These are phyloP conservation scores for Juglanconis sp. DNA, from an alignment of 2,329 filamentous ascomycete genomes.

Conservation along the genomic window DNA sequence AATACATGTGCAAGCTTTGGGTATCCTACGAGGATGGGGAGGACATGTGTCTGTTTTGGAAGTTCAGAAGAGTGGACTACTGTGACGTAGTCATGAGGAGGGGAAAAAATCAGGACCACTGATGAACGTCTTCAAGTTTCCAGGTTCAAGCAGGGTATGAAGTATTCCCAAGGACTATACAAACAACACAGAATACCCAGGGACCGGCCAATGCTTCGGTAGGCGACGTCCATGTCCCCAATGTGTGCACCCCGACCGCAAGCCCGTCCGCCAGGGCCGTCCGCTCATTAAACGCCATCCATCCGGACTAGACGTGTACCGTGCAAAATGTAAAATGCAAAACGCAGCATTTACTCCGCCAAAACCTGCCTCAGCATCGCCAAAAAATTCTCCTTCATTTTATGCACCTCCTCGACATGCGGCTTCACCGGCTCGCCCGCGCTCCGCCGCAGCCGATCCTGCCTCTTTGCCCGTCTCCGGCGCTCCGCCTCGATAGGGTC, in stretches of 20 bases:
- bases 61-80: no score
- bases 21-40: no score
- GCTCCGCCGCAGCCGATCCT: constrained; percentile 74
- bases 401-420: constrained; percentile 71
- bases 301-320: not conserved
- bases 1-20: no score
- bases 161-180: not conserved
- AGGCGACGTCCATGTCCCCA: not conserved
- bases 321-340: not conserved
- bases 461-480: constrained; percentile 69
- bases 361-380: constrained; percentile 78
- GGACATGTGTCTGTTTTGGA: no score
- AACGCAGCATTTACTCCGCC: constrained; percentile 54
- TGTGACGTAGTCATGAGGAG: no score
- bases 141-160: not conserved
- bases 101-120: not conserved
- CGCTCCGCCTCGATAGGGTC: constrained; percentile 89
- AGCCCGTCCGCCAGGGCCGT: not conserved
- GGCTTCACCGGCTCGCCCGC: constrained; percentile 86
- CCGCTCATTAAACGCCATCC: not conserved
- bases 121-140: not conserved
- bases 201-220: not conserved
- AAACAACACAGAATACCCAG: not conserved
- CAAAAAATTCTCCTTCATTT: constrained; percentile 76
- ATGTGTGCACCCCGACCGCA: not conserved